These are phyloP conservation scores for Gyromitra esculenta DNA, from an alignment of 2,329 filamentous ascomycete genomes.

Conservation along the genomic window DNA sequence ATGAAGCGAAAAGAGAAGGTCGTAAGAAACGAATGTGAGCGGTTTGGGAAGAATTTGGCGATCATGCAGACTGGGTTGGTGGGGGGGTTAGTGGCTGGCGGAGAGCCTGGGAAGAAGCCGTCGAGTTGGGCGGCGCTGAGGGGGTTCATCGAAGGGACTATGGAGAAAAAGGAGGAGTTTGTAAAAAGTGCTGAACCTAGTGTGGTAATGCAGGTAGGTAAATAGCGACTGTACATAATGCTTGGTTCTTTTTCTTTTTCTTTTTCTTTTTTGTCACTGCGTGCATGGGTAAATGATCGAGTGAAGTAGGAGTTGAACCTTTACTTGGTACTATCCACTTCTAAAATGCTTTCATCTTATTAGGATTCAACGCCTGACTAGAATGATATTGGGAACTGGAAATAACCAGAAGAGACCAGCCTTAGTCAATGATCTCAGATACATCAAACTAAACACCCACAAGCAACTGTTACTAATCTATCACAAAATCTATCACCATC, in stretches of 20 bases:
- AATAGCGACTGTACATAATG: neutral
- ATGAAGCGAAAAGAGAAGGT: slow-evolving; percentile 84
- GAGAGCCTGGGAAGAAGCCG: slow-evolving; percentile 63
- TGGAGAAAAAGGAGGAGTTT: slow-evolving; percentile 89
- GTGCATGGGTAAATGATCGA: neutral
- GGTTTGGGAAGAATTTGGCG: slow-evolving; percentile 85
- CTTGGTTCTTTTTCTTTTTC: too few relatives aligned
- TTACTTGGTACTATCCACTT: neutral
- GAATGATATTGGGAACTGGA: too few relatives aligned
- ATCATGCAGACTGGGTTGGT: slow-evolving; percentile 60
- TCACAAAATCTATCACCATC: neutral
- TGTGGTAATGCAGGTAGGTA: slow-evolving; percentile 51
- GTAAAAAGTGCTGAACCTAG: slow-evolving; percentile 59
- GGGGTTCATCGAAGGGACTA: slow-evolving; percentile 83
- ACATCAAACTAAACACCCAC: neutral
- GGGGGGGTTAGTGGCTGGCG: slow-evolving; percentile 44
- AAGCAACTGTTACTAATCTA: neutral
- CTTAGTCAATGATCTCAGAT: neutral
- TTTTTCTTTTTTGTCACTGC: neutral
- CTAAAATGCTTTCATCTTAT: neutral
- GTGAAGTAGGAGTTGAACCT: neutral
- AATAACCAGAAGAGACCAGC: neutral
- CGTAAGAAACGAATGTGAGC: slow-evolving; percentile 80
- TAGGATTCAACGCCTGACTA: neutral
- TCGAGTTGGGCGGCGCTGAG: slow-evolving; percentile 81